phyloP scores from a whole-genome alignment of 2,329 filamentous ascomycete species.

The Ceratocystis harringtonii region DNA sequence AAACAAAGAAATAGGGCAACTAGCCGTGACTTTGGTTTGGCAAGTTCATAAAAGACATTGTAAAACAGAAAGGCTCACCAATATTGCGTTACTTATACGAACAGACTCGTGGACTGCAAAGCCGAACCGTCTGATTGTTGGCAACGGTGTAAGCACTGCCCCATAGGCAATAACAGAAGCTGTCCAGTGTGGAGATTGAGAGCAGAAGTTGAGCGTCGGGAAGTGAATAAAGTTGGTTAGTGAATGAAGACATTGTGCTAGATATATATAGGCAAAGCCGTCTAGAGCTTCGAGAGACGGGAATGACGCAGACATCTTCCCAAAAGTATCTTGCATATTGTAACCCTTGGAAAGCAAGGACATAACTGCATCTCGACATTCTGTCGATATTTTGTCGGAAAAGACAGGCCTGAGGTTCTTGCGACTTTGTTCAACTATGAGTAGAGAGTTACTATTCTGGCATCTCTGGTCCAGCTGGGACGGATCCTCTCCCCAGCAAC shows the following conservation, averaged over 20 bases:
- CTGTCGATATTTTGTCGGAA: constrained; percentile 30
- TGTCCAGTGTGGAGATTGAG: constrained; percentile 43
- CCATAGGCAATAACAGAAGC: constrained; percentile 46
- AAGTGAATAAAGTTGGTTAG: constrained; percentile 48
- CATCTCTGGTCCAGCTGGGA: constrained; percentile 26
- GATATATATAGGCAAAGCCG: constrained; percentile 44
- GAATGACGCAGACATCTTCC: constrained; percentile 43
- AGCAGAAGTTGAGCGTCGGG: constrained; percentile 41
- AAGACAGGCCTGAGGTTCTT: constrained; percentile 28
- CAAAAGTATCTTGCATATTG: constrained; percentile 34
- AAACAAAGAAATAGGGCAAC: neutral
- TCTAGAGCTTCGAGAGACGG: constrained; percentile 46
- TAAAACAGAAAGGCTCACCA: constrained; percentile 20
- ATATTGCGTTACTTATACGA: constrained; percentile 23
- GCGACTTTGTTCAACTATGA: constrained; percentile 28
- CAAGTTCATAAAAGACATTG: neutral
- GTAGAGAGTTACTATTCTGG: constrained; percentile 13
- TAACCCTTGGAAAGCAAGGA: constrained; percentile 48
- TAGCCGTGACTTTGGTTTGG: neutral
- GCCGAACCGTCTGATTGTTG: constrained; percentile 45
- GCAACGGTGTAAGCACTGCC: constrained; percentile 41
- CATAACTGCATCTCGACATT: constrained; percentile 46
- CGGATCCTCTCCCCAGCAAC: constrained; percentile 30
- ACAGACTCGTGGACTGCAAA: constrained; percentile 39
- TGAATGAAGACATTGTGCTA: constrained; percentile 41